Conservation (phyloP, 2,329 filamentous ascomycete genomes). For the Macrophomina phaseolina region DNA sequence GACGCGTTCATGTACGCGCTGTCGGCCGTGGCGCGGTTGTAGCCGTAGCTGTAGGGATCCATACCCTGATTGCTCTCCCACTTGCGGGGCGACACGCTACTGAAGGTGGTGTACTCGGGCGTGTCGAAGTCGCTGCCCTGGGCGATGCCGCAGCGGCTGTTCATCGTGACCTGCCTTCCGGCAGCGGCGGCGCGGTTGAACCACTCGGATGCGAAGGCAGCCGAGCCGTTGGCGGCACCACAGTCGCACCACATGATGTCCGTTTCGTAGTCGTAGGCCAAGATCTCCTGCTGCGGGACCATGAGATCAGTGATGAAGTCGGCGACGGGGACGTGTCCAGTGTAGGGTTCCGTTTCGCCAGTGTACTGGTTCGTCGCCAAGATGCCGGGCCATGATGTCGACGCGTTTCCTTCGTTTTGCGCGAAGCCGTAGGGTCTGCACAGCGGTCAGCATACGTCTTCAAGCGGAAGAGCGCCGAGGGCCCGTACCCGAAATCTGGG, state of each 20-base stretch:
- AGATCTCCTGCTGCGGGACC: slow-evolving; percentile 52
- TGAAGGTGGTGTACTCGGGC: slow-evolving; percentile 62
- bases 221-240: slow-evolving; percentile 51
- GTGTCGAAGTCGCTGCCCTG: slow-evolving; percentile 63
- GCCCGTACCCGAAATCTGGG: slow-evolving; percentile 47
- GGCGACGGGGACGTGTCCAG: slow-evolving; percentile 49
- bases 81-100: slow-evolving; percentile 58
- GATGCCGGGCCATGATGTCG: slow-evolving; percentile 49
- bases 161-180: slow-evolving; percentile 59
- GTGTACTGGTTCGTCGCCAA: slow-evolving; percentile 54
- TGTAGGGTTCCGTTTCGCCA: slow-evolving; percentile 50
- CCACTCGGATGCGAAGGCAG: slow-evolving; percentile 50
- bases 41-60: slow-evolving; percentile 66
- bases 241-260: slow-evolving; percentile 58
- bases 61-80: slow-evolving; percentile 67
- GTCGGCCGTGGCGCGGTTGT: slow-evolving; percentile 60
- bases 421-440: slow-evolving; percentile 44
- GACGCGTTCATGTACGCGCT: slow-evolving; percentile 59
- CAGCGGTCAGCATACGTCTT: not conserved
- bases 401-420: slow-evolving; percentile 27
- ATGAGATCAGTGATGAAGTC: slow-evolving; percentile 52
- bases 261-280: slow-evolving; percentile 45
- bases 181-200: slow-evolving; percentile 49
- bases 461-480: not conserved
- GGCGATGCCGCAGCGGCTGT: slow-evolving; percentile 62